These are phyloP conservation scores for Ceratocystis alfenasii DNA, from an alignment of 2,329 filamentous ascomycete species.

Conservation along the genomic window DNA sequence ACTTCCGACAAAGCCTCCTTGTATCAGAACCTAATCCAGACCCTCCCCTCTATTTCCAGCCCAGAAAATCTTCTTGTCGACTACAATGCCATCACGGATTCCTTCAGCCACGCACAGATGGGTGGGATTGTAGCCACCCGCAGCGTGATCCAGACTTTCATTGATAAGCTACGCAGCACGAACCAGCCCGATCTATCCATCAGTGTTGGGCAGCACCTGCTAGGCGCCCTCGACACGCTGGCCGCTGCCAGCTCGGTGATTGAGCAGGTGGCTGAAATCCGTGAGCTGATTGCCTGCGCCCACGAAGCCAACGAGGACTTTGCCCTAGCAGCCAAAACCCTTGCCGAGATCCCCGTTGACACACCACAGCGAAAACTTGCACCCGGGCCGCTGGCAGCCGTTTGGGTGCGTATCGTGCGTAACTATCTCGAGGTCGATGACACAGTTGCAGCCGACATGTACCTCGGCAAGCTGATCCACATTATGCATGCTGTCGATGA, in stretches of 20 bases:
- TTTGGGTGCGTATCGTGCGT: slow-evolving; percentile 90
- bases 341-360: slow-evolving; percentile 80
- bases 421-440: slow-evolving; percentile 93
- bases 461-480: slow-evolving; percentile 91
- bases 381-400: slow-evolving; percentile 66
- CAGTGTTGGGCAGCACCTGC: slow-evolving; percentile 61
- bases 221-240: slow-evolving; percentile 51
- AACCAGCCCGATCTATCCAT: slow-evolving; percentile 56
- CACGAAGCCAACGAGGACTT: slow-evolving; percentile 78
- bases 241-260: slow-evolving; percentile 49
- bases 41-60: slow-evolving; percentile 32
- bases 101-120: slow-evolving; percentile 54
- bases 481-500: slow-evolving; percentile 70
- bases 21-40: slow-evolving; percentile 37
- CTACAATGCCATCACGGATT: slow-evolving; percentile 55
- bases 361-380: slow-evolving; percentile 74
- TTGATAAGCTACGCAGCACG: slow-evolving; percentile 49
- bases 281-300: slow-evolving; percentile 69
- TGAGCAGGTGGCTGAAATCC: slow-evolving; percentile 70
- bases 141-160: slow-evolving; percentile 53
- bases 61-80: slow-evolving; percentile 38
- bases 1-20: slow-evolving; percentile 34
- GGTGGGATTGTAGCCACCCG: slow-evolving; percentile 61
- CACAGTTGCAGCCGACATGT: slow-evolving; percentile 69
- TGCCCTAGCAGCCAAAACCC: slow-evolving; percentile 57